Evolutionary conservation across 805 yeast genomes (phyloP).

Genomic region (Starmera quercuum): DNA sequence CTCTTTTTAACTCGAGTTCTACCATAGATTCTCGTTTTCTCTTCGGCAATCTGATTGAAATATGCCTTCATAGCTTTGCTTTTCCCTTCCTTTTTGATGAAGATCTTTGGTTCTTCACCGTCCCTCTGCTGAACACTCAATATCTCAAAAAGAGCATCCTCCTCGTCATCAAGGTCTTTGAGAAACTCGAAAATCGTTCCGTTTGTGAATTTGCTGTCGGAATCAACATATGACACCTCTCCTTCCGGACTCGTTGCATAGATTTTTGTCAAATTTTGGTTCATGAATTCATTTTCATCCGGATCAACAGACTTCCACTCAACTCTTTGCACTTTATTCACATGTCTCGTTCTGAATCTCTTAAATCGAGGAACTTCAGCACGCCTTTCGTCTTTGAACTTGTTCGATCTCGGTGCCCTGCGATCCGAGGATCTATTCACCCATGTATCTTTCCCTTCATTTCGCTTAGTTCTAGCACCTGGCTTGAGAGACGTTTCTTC

Average conservation of each 20-base stretch:
- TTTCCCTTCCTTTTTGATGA: constrained; percentile 11
- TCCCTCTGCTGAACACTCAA: constrained; percentile 6
- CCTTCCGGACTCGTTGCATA: neutral
- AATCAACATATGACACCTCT: neutral
- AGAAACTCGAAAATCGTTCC: neutral
- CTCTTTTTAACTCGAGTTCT: constrained; percentile 16
- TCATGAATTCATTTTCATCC: neutral
- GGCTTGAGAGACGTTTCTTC: no score
- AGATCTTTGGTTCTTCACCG: constrained; percentile 6
- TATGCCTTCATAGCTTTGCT: constrained; percentile 20
- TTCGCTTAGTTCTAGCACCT: no score
- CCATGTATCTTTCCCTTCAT: no score
- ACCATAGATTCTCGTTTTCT: constrained; percentile 15
- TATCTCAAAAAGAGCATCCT: neutral
- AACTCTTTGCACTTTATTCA: no score
- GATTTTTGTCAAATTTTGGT: neutral
- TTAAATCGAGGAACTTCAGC: no score
- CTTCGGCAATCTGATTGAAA: constrained; percentile 12
- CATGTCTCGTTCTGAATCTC: no score
- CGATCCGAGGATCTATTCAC: no score
- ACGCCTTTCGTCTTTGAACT: no score
- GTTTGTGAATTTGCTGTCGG: neutral
- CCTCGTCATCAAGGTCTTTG: neutral
- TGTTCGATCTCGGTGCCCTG: no score
- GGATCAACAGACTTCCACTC: neutral